A percentile compares a stretch with the other conserved stretches of the same genome.
phyloP scores from a whole-genome alignment of 129 eudicot genomes.

The Flaveria linearis region DNA sequence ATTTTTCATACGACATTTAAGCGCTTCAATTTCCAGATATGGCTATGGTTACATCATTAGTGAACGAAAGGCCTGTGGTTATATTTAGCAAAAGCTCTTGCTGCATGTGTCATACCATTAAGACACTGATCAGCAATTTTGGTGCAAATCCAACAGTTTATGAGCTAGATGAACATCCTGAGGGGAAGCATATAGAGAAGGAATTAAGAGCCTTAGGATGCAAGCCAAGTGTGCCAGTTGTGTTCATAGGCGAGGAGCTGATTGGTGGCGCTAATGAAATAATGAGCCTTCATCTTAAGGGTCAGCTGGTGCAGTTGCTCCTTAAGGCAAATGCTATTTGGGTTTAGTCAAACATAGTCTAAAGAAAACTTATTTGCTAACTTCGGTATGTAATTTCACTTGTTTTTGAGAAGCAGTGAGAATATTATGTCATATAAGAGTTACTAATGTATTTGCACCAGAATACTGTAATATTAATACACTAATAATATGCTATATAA shows the following conservation, averaged over 20 bases:
- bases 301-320: slow-evolving; percentile 57
- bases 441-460: slow-evolving; percentile 1
- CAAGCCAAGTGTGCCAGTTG: slow-evolving; percentile 63
- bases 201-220: slow-evolving; percentile 45
- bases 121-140: slow-evolving; percentile 57
- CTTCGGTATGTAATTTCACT: slow-evolving; percentile 27
- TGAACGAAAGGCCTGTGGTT: slow-evolving; percentile 52
- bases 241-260: slow-evolving; percentile 54
- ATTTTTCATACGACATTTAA: neutral
- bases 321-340: slow-evolving; percentile 52
- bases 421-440: slow-evolving; percentile 9
- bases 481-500: neutral
- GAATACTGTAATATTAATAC: neutral
- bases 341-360: slow-evolving; percentile 20
- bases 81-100: slow-evolving; percentile 65
- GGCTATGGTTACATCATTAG: slow-evolving; percentile 41
- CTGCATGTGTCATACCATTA: slow-evolving; percentile 55
- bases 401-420: slow-evolving; percentile 25
- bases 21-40: neutral
- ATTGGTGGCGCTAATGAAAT: slow-evolving; percentile 73
- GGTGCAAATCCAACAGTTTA: slow-evolving; percentile 58
- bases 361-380: slow-evolving; percentile 26
- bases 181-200: slow-evolving; percentile 50
- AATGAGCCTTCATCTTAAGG: slow-evolving; percentile 65
- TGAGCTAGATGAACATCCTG: slow-evolving; percentile 58